Base-by-base conservation (phyloP, 768 basidiomycete species). In the Lactarius hatsudake region DNA sequence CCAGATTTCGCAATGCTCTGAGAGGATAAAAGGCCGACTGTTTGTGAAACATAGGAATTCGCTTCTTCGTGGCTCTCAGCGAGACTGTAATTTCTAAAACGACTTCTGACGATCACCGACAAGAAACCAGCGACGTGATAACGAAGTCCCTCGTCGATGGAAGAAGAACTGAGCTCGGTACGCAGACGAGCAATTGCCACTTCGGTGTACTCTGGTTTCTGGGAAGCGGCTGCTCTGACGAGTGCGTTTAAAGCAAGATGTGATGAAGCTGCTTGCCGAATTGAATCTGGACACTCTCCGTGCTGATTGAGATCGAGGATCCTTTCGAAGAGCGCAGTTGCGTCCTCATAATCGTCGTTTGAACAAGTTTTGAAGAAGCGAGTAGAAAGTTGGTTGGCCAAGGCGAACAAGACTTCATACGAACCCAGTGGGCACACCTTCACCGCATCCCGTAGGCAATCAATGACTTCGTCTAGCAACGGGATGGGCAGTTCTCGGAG, bases 121-220 rank as follows among this genome's bases (percentile, higher is more conserved):
- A 65, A 23, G 18, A 20, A 26, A 36, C 53, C 36, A 42, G 45
- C 59, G 58, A 60, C 5, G 26, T 23, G 48, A 18, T 42, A 10
- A 4, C 58, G 64, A 20, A 53, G 36, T 4, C n/a, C 20, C 6
- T 51, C 13, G 4, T 54, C 23, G 12, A 61, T 32, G 12, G 40
- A 48, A 13, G 32, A 32, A 32, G 65, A n/a, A 4, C 18, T 30
- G 59, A 65, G 59, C 0, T 5, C 10, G 30, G 20, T 1, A 26
- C 65, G 59, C 36, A 51, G 55, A 6, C 54, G 54, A 13, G 34
- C n/a, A 20, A 55, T 65, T 26, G 65, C 53, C 32, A 61, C 42
- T 12, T 65, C 65, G 20, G 54, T 36, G 28, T 45, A 45, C 45
- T 34, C 53, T 12, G 59, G 59, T 42, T 61, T 54, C 3, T 36